A percentile compares a stretch with the other conserved stretches of the same genome.
Evolutionary conservation across 257 asterid species (phyloP).

Genomic region (Marsdenia floribunda): DNA sequence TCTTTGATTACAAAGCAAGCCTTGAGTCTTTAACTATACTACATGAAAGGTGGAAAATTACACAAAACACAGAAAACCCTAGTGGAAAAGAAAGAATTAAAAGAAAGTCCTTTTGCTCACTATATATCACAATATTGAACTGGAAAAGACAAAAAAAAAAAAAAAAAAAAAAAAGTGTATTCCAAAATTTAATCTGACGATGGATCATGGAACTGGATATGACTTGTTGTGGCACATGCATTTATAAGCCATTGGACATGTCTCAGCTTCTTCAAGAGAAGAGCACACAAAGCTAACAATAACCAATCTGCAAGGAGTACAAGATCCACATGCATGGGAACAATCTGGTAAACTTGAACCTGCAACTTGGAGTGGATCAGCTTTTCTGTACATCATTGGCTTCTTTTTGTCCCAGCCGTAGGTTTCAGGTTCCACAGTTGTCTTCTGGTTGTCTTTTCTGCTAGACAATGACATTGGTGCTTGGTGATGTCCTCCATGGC

Average conservation of each 20-base stretch:
- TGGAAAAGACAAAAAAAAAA: no score
- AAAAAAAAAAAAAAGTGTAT: neutral
- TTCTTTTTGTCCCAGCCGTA: slow-evolving; percentile 9
- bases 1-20: slow-evolving; percentile 13
- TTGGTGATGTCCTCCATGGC: slow-evolving; percentile 19
- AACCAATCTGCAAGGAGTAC: slow-evolving; percentile 77
- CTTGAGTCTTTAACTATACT: neutral
- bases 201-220: slow-evolving; percentile 62
- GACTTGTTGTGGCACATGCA: slow-evolving; percentile 91
- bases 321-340: slow-evolving; percentile 86
- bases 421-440: neutral
- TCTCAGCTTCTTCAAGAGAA: slow-evolving; percentile 80
- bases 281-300: slow-evolving; percentile 89
- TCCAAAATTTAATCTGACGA: neutral
- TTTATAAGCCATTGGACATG: slow-evolving; percentile 84
- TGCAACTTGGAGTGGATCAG: slow-evolving; percentile 41
- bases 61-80: neutral
- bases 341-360: slow-evolving; percentile 86
- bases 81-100: neutral
- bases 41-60: neutral
- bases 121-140: neutral
- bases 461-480: slow-evolving; percentile 6
- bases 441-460: slow-evolving; percentile 8
- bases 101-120: neutral
- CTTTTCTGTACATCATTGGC: slow-evolving; percentile 28